phyloP scores from a whole-genome alignment of 139 green algal species.

The Tetradesmus obliquus region DNA sequence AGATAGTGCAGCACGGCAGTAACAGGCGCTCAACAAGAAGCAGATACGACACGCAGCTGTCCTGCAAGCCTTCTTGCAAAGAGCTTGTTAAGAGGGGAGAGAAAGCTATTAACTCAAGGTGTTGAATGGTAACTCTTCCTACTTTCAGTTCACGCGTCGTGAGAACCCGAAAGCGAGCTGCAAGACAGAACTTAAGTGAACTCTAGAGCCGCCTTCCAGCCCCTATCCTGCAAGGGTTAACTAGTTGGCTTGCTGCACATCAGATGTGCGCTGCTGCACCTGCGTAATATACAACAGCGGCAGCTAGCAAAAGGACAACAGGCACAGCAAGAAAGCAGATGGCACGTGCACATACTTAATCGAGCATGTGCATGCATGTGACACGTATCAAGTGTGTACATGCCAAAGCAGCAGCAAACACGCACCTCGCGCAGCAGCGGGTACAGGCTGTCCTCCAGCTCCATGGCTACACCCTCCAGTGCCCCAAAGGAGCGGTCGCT shows the following conservation, averaged over 20 bases:
- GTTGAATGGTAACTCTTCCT: no score
- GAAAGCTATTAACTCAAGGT: no score
- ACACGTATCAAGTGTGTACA: background rate
- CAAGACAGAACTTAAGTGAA: no score
- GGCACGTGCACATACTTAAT: background rate
- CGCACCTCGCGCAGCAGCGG: conserved; percentile 85
- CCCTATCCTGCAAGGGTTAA: no score
- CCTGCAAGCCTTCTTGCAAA: background rate
- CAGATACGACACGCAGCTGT: background rate
- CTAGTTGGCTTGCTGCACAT: no score
- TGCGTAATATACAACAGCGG: background rate
- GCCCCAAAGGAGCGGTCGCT: conserved; percentile 79
- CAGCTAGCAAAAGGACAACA: background rate
- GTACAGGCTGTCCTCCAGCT: conserved; percentile 96
- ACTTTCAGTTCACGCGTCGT: no score
- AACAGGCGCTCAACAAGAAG: background rate
- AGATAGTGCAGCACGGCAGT: background rate
- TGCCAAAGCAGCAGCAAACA: background rate
- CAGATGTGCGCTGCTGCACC: background rate
- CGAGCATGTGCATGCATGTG: background rate
- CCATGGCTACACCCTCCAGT: conserved; percentile 95
- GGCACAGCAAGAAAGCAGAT: background rate
- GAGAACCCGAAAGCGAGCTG: no score
- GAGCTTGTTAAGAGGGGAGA: no score
- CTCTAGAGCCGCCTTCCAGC: no score